Base-by-base conservation (phyloP, 495 filamentous ascomycete species). In the Hypoxylon lienhwacheense region DNA sequence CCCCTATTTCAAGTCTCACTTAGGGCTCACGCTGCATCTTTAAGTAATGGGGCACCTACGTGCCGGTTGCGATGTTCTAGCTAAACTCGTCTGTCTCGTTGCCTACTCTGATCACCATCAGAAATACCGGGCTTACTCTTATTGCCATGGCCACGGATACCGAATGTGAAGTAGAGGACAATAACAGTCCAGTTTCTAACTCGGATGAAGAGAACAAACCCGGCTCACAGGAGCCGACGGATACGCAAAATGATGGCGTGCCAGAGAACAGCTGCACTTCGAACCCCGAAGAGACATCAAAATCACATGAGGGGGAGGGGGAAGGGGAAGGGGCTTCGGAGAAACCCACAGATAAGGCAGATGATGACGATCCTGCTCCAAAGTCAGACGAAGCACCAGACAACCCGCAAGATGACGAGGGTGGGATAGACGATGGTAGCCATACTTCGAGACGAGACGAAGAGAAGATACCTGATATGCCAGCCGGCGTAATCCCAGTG, bases 1-100 rank as follows among this genome's bases (percentile, higher is more conserved):
- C n/a, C 45, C 42, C 29, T 24, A 24, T 47, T 26, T 36, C 17
- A 42, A 51, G 39, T 28, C 56, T 43, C 16, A 22, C 20, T 37
- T 36, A 12, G 5, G 14, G 6, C 14, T 26, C 32, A 32, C 25
- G 3, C 21, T 25, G 3, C 46, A 42, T 51, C 35, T 35, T 61
- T 47, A 55, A 55, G 57, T 51, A 51, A 55, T 14, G 12, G 51
- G 50, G 41, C 7, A 28, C 25, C 31, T 59, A 44, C 48, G 41
- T 49, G 11, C 6, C 37, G 12, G 11, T 7, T 36, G 47, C 50
- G 21, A 61, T 55, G 51, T 51, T 55, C 22, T 55, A 46, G 51
- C 37, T 47, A 51, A 61, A 51, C 37, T 61, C 50, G 51, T 41
- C 51, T 21, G 46, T 61, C 28, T 55, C 51, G 21, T 6, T 55